phyloP scores from a whole-genome alignment of 202 grass and related monocot genomes.

The Carex sylvatica region DNA sequence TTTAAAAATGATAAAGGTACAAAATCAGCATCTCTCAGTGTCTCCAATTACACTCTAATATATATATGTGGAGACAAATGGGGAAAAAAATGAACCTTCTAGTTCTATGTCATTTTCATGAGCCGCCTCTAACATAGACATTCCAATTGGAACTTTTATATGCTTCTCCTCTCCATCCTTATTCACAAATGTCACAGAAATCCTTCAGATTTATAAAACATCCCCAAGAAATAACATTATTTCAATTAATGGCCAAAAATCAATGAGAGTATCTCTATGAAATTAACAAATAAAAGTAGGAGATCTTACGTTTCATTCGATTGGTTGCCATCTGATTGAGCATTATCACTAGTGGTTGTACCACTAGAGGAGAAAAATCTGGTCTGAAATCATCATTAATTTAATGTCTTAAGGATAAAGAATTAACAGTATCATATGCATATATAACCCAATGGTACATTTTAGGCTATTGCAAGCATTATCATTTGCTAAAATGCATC shows the following conservation, averaged over 20 bases:
- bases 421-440: not conserved
- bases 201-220: conserved; percentile 43
- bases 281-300: conserved; percentile 3
- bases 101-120: conserved; percentile 99
- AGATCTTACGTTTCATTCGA: conserved; percentile 58
- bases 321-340: conserved; percentile 26
- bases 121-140: conserved; percentile 89
- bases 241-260: conserved; percentile 25
- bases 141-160: conserved; percentile 84
- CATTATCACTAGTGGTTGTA: conserved; percentile 30
- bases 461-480: not conserved
- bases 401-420: not conserved
- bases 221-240: not conserved
- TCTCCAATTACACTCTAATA: not conserved
- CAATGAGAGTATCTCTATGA: not conserved
- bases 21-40: not conserved
- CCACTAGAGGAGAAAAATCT: conserved; percentile 49
- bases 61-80: not conserved
- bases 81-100: conserved; percentile 51
- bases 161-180: conserved; percentile 66
- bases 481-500: not conserved
- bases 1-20: not conserved
- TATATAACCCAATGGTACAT: not conserved
- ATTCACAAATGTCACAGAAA: conserved; percentile 84
- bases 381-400: conserved; percentile 42